phyloP scores from a whole-genome alignment of 495 filamentous ascomycete genomes.

The Durotheca rogersii region DNA sequence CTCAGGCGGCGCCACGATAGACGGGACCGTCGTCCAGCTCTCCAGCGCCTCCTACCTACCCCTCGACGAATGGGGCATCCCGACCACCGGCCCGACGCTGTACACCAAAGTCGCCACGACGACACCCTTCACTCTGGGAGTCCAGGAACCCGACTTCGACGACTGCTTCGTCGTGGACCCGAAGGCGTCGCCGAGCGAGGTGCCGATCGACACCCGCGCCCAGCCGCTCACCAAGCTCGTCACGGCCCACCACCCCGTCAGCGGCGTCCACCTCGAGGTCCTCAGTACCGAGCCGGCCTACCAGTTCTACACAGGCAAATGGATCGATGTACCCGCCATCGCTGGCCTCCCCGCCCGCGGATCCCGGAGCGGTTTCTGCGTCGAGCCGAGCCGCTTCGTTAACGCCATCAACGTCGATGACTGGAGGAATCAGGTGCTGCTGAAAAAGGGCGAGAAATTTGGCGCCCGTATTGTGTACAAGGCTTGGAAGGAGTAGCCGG shows the following conservation, averaged over 20 bases:
- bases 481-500: constrained; percentile 70
- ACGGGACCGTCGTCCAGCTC: constrained; percentile 73
- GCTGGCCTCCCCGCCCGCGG: constrained; percentile 63
- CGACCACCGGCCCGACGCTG: constrained; percentile 54
- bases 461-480: constrained; percentile 76
- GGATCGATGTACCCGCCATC: constrained; percentile 72
- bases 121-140: constrained; percentile 66
- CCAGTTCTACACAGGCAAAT: constrained; percentile 92
- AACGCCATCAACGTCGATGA: constrained; percentile 79
- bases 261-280: constrained; percentile 77
- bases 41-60: constrained; percentile 71
- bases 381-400: constrained; percentile 87
- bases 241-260: constrained; percentile 66
- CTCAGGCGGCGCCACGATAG: constrained; percentile 62
- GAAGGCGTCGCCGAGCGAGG: constrained; percentile 38
- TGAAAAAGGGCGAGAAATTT: constrained; percentile 78
- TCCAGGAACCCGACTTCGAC: constrained; percentile 72
- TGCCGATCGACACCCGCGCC: constrained; percentile 76
- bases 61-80: constrained; percentile 69
- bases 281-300: constrained; percentile 90
- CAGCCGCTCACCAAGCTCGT: constrained; percentile 63
- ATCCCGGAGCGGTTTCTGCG: constrained; percentile 74
- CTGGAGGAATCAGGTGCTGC: constrained; percentile 72
- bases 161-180: constrained; percentile 83
- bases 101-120: constrained; percentile 64